phyloP scores from a whole-genome alignment of 257 asterid genomes.

The Ligustrum vulgare region DNA sequence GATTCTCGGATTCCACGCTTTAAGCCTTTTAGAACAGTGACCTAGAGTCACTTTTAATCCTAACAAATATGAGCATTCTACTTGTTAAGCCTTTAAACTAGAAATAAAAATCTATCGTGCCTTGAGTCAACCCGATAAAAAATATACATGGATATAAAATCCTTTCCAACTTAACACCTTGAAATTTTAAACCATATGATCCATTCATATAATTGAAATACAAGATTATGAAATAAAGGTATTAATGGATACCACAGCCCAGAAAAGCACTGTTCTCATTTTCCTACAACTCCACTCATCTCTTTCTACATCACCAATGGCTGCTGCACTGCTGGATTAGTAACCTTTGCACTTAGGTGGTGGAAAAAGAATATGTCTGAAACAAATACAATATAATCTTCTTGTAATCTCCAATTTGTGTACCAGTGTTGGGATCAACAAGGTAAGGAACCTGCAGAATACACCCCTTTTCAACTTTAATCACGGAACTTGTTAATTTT shows the following conservation, averaged over 20 bases:
- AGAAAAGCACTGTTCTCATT: neutral
- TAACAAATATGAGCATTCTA: neutral
- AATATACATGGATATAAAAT: too few relatives aligned
- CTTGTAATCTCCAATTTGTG: conserved; percentile 53
- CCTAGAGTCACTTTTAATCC: neutral
- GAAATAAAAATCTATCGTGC: neutral
- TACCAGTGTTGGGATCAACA: conserved; percentile 63
- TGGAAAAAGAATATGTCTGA: conserved; percentile 39
- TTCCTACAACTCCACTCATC: neutral
- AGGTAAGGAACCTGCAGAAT: conserved; percentile 72
- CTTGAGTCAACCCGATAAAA: neutral
- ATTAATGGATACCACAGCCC: neutral
- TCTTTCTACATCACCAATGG: neutral
- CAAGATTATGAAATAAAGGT: neutral
- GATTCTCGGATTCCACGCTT: too few relatives aligned
- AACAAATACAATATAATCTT: conserved; percentile 57
- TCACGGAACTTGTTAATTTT: neutral
- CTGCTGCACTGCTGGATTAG: conserved; percentile 12
- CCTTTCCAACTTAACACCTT: too few relatives aligned
- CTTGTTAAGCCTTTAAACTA: neutral
- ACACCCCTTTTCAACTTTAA: neutral
- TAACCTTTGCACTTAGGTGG: conserved; percentile 22
- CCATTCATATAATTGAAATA: neutral
- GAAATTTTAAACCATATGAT: too few relatives aligned
- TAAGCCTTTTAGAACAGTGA: too few relatives aligned